A percentile compares a stretch with the other conserved stretches of the same genome.
Evolutionary conservation across 495 filamentous ascomycete genomes (phyloP).

Genomic region (Hypoxylon crocopeplum): DNA sequence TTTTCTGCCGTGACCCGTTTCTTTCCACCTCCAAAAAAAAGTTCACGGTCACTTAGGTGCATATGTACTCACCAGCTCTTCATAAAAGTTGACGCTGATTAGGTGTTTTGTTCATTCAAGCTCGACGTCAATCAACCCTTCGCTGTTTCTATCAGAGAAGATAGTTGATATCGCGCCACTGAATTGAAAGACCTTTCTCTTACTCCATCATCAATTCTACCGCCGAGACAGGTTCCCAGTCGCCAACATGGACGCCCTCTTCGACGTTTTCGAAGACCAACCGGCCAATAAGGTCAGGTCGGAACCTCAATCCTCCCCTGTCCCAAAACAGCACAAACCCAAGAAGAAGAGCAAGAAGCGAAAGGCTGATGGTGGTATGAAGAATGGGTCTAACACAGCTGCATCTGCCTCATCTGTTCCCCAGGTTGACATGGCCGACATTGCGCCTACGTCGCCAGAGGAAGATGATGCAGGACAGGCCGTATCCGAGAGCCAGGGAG

Average conservation of each 20-base stretch:
- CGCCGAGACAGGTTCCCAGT: not conserved
- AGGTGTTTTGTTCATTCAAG: not conserved
- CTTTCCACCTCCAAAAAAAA: conserved; percentile 22
- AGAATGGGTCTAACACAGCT: conserved; percentile 54
- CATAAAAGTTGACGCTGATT: not conserved
- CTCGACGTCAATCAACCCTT: not conserved
- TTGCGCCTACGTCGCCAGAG: conserved; percentile 39
- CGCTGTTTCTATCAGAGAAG: not conserved
- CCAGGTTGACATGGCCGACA: conserved; percentile 61
- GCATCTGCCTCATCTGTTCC: conserved; percentile 33
- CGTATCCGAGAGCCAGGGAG: conserved; percentile 54
- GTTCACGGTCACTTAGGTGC: conserved; percentile 10
- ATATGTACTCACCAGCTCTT: no score
- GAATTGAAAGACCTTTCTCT: not conserved
- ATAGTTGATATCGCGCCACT: not conserved
- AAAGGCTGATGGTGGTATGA: conserved; percentile 78
- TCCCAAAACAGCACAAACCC: conserved; percentile 42
- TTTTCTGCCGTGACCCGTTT: conserved; percentile 35
- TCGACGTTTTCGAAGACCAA: conserved; percentile 78
- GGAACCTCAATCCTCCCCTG: conserved; percentile 47
- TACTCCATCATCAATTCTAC: not conserved
- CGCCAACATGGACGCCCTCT: conserved; percentile 76
- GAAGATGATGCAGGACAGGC: conserved; percentile 47
- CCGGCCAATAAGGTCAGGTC: conserved; percentile 48
- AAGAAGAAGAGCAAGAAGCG: conserved; percentile 77